Conservation (phyloP, 2,329 filamentous ascomycete genomes). For the Xylaria sp. region DNA sequence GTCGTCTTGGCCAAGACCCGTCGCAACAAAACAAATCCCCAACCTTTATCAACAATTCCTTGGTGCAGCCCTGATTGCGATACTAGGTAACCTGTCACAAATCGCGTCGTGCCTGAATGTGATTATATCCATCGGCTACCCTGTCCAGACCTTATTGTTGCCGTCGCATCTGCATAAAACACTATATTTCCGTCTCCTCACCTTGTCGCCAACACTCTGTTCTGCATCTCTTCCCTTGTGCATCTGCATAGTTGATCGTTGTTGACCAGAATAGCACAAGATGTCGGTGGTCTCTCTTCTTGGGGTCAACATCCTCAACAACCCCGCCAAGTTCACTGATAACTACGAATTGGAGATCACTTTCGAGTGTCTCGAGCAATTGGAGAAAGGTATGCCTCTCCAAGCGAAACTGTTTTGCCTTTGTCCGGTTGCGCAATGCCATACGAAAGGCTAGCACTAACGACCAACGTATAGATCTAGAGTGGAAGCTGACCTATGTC, state of each 20-base stretch:
- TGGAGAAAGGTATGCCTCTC: conserved; percentile 80
- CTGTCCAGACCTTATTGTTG: not conserved
- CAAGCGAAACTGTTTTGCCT: not conserved
- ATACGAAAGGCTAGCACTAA: conserved; percentile 25
- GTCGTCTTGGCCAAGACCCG: conserved; percentile 5
- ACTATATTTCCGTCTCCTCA: not conserved
- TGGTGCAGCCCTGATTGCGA: conserved; percentile 12
- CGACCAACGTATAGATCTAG: conserved; percentile 74
- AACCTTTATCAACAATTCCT: conserved; percentile 9
- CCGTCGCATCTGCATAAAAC: not conserved
- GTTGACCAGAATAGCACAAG: conserved; percentile 35
- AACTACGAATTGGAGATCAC: conserved; percentile 98
- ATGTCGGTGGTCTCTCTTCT: conserved; percentile 98
- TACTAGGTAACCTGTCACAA: not conserved
- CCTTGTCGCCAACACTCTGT: not conserved
- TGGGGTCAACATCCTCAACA: conserved; percentile 96
- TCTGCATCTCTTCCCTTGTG: not conserved
- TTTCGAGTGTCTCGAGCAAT: conserved; percentile 93
- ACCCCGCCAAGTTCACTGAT: conserved; percentile 92
- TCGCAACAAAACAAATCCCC: conserved; percentile 30
- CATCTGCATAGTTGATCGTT: conserved; percentile 23
- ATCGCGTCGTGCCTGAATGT: not conserved
- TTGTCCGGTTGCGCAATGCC: not conserved
- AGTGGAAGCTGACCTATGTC: conserved; percentile 99
- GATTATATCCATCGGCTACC: not conserved